A percentile compares a stretch with the other conserved stretches of the same genome.
Conservation (phyloP, 1,139 yeast species). For the Suhomyces panamericanus region DNA sequence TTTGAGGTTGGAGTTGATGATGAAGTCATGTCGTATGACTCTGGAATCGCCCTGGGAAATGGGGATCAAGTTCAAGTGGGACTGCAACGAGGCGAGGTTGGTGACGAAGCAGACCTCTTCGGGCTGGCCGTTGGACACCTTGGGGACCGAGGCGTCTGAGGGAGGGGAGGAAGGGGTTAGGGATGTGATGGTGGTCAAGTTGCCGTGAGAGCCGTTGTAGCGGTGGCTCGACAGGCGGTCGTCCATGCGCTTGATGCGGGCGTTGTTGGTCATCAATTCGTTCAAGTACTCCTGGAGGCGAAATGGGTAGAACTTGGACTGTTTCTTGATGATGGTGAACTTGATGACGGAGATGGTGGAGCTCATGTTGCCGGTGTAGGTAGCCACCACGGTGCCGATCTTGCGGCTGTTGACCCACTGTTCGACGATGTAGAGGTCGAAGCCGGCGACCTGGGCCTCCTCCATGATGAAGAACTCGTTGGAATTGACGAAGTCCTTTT, state of each 20-base stretch:
- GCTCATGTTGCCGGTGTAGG: conserved; percentile 78
- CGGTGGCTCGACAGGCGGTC: conserved; percentile 14
- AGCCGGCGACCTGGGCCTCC: conserved; percentile 59
- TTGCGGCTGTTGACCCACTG: conserved; percentile 86
- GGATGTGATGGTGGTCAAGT: neutral
- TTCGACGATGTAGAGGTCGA: conserved; percentile 86
- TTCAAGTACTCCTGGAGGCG: conserved; percentile 60
- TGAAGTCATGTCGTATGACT: conserved; percentile 55
- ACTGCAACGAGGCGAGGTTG: conserved; percentile 76
- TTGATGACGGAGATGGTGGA: conserved; percentile 63
- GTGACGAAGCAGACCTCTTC: conserved; percentile 66
- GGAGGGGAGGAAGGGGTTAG: neutral
- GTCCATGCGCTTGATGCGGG: conserved; percentile 44
- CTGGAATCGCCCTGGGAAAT: conserved; percentile 64
- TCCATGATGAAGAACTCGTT: conserved; percentile 42
- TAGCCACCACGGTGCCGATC: conserved; percentile 66
- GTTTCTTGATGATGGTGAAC: conserved; percentile 57
- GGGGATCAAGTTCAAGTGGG: conserved; percentile 68
- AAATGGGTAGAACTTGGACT: conserved; percentile 57
- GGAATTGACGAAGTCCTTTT: conserved; percentile 38
- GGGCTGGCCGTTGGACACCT: conserved; percentile 43
- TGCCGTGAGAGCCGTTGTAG: conserved; percentile 8
- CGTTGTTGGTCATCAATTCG: conserved; percentile 62
- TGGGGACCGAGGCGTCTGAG: neutral
- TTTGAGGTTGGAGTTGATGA: conserved; percentile 73